Conservation (phyloP, 176 grass and related monocot species). For the Paspalum vaginatum region DNA sequence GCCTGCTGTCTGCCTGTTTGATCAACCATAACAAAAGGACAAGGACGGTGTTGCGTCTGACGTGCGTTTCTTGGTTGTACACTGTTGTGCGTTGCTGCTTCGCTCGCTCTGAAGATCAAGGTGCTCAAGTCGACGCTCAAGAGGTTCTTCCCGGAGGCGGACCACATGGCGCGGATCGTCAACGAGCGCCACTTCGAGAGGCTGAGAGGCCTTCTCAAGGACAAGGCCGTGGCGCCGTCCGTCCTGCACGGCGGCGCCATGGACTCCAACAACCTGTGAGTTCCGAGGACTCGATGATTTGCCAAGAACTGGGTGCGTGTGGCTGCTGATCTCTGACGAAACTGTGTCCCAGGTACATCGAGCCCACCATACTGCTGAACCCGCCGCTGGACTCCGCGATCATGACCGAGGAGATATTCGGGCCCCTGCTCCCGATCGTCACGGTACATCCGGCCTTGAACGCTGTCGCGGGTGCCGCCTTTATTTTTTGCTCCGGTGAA, state of each 20-base stretch:
- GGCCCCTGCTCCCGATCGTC: slow-evolving; percentile 90
- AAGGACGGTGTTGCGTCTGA: background rate
- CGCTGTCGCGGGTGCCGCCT: background rate
- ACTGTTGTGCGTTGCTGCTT: background rate
- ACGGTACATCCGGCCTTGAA: slow-evolving; percentile 44
- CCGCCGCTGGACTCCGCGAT: slow-evolving; percentile 84
- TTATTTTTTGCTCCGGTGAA: background rate
- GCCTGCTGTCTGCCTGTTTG: background rate
- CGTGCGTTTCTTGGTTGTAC: background rate
- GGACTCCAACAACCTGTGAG: slow-evolving; percentile 69
- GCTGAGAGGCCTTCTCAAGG: slow-evolving; percentile 57
- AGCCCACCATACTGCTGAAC: slow-evolving; percentile 87
- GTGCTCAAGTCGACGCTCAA: slow-evolving; percentile 67
- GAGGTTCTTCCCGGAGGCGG: slow-evolving; percentile 44
- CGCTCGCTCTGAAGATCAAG: slow-evolving; percentile 54
- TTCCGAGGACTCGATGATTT: background rate
- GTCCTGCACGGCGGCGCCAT: slow-evolving; percentile 69
- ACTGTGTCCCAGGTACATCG: slow-evolving; percentile 59
- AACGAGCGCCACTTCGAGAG: slow-evolving; percentile 74
- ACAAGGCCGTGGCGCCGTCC: slow-evolving; percentile 54
- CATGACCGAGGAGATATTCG: slow-evolving; percentile 97
- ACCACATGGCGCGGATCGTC: slow-evolving; percentile 61
- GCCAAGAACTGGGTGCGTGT: background rate
- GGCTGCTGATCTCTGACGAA: background rate
- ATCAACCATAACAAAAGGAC: no score